These are phyloP conservation scores for Hypomyces rosellus DNA, from an alignment of 2,329 filamentous ascomycete species.

Conservation along the genomic window DNA sequence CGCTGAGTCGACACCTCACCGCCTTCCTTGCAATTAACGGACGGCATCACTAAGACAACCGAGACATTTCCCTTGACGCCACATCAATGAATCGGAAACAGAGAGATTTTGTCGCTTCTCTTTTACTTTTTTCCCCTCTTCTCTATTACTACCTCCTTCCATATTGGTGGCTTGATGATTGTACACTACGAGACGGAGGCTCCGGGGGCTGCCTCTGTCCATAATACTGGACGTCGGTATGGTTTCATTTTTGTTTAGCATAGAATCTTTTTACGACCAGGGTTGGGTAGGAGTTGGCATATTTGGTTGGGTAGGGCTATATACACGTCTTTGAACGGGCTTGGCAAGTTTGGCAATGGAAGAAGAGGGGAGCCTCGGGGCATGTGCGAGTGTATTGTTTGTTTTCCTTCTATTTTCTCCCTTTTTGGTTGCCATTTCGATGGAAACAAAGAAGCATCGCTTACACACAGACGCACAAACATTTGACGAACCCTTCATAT, in stretches of 20 bases:
- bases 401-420: not conserved
- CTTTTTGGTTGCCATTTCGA: not conserved
- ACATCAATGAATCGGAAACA: not conserved
- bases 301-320: too few species aligned
- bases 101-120: not conserved
- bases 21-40: not conserved
- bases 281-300: too few species aligned
- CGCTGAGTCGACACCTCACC: slow-evolving; percentile 13
- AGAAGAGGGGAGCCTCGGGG: not conserved
- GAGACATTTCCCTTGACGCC: not conserved
- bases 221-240: not conserved
- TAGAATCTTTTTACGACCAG: not conserved
- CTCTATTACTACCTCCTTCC: slow-evolving; percentile 5
- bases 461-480: slow-evolving; percentile 2
- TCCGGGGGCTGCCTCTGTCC: not conserved
- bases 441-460: not conserved
- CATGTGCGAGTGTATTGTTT: not conserved
- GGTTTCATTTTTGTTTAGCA: not conserved
- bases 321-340: too few species aligned
- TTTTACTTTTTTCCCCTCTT: not conserved
- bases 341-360: not conserved
- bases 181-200: slow-evolving; percentile 3
- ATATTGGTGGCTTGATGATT: slow-evolving; percentile 1
- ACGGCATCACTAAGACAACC: not conserved
- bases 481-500: not conserved